Percentiles rank a stretch among this genome's conserved stretches.
These are phyloP conservation scores for Tricholoma flavovirens DNA, from an alignment of 768 basidiomycete species.

Conservation along the genomic window DNA sequence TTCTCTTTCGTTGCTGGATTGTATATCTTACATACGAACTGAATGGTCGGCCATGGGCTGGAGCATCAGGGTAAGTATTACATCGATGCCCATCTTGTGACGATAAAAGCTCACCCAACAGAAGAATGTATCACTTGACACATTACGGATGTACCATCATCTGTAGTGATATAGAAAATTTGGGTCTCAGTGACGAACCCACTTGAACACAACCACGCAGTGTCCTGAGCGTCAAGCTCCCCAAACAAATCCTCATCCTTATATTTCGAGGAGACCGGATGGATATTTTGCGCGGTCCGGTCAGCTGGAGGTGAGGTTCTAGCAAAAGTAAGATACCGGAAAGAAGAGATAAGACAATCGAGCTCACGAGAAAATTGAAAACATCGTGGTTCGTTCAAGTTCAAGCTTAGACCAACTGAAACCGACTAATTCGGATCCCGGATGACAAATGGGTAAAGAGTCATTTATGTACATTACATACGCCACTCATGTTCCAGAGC, in stretches of 20 bases:
- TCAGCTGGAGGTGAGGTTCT: conserved; percentile 56
- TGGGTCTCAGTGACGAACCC: conserved; percentile 94
- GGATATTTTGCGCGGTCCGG: conserved; percentile 71
- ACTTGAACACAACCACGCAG: conserved; percentile 74
- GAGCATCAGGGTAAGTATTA: background rate
- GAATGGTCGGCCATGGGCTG: conserved; percentile 91
- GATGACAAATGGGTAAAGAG: background rate
- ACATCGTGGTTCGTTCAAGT: conserved; percentile 47
- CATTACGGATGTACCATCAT: conserved; percentile 52
- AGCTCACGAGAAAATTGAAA: conserved; percentile 76
- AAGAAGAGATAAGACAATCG: background rate
- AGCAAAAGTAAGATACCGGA: conserved; percentile 7
- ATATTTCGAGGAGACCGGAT: conserved; percentile 66
- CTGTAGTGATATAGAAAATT: conserved; percentile 73
- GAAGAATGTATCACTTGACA: conserved; percentile 21
- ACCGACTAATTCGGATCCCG: background rate
- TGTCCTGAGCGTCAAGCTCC: conserved; percentile 69
- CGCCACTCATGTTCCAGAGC: conserved; percentile 10
- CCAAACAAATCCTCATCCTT: conserved; percentile 60
- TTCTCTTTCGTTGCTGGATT: conserved; percentile 70
- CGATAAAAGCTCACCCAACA: conserved; percentile 17
- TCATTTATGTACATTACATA: conserved; percentile 3
- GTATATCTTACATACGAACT: conserved; percentile 87
- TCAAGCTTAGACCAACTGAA: background rate
- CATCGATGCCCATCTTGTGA: conserved; percentile 9